Evolutionary conservation across 352 stramenopile genomes (phyloP).

Genomic region (Pythium grandisporangium): DNA sequence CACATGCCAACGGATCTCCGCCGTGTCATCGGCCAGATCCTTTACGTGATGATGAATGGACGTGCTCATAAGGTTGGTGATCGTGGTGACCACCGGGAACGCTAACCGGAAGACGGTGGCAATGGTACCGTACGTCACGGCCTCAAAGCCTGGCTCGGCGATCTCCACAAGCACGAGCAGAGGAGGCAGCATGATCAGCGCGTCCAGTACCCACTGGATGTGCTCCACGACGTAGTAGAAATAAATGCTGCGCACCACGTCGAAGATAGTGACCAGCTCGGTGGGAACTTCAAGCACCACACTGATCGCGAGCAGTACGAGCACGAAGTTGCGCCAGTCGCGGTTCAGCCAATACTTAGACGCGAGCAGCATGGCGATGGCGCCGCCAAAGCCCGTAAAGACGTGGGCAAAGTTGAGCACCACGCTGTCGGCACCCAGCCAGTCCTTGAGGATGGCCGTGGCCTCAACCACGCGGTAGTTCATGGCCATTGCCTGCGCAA

Average conservation of each 20-base stretch:
- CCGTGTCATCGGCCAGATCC: constrained; percentile 1
- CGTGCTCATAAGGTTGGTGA: constrained; percentile 3
- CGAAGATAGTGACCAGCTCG: background rate
- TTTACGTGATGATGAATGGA: background rate
- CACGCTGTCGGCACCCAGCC: no score
- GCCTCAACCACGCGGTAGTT: no score
- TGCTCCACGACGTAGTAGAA: background rate
- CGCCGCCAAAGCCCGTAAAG: no score
- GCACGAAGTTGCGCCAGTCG: background rate
- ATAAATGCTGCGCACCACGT: background rate
- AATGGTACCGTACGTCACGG: constrained; percentile 1
- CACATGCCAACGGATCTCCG: constrained; percentile 1
- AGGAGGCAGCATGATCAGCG: background rate
- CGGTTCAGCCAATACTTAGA: background rate
- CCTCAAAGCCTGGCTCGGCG: background rate
- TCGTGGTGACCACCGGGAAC: background rate
- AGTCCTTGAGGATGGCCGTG: no score
- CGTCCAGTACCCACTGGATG: background rate
- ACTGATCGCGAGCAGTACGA: background rate
- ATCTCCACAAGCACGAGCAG: constrained; percentile 2
- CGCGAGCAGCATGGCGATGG: no score
- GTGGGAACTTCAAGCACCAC: background rate
- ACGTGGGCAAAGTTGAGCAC: no score
- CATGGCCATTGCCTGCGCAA: background rate
- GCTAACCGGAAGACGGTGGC: background rate